Percentiles rank a stretch among this genome's conserved stretches.
phyloP scores from a whole-genome alignment of 1,139 yeast genomes.

The Yamadazyma diddensiae region DNA sequence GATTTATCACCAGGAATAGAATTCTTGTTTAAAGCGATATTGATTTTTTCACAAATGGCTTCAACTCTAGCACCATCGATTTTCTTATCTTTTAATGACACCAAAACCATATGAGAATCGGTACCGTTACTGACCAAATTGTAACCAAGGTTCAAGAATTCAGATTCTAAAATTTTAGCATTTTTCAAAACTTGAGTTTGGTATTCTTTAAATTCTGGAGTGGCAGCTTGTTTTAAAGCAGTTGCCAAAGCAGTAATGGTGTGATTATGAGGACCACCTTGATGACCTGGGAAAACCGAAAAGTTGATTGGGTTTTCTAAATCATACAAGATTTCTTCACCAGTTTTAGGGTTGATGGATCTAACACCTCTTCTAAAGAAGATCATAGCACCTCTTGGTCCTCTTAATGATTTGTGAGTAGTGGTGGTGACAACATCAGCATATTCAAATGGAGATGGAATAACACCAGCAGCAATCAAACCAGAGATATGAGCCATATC shows the following conservation, averaged over 20 bases:
- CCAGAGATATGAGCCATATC: slow-evolving; percentile 99
- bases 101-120: slow-evolving; percentile 93
- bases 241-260: slow-evolving; percentile 96
- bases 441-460: slow-evolving; percentile 92
- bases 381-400: slow-evolving; percentile 99
- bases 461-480: slow-evolving; percentile 92
- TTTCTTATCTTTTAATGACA: slow-evolving; percentile 82
- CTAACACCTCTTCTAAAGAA: slow-evolving; percentile 97
- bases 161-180: slow-evolving; percentile 79
- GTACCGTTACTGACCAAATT: slow-evolving; percentile 91
- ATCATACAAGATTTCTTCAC: slow-evolving; percentile 84
- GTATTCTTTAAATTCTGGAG: slow-evolving; percentile 89
- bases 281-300: slow-evolving; percentile 99
- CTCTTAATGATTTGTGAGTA: slow-evolving; percentile 96
- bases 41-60: slow-evolving; percentile 89
- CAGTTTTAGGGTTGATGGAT: slow-evolving; percentile 84
- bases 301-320: slow-evolving; percentile 94
- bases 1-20: slow-evolving; percentile 98
- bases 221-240: slow-evolving; percentile 90
- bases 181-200: slow-evolving; percentile 86
- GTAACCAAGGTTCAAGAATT: slow-evolving; percentile 70
- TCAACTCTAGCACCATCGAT: slow-evolving; percentile 98
- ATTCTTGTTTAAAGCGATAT: slow-evolving; percentile 95
- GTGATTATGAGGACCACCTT: slow-evolving; percentile 99
- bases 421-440: slow-evolving; percentile 98